Base-by-base conservation (phyloP, 164 flowering plant genomes). In the Vitis amurensis region DNA sequence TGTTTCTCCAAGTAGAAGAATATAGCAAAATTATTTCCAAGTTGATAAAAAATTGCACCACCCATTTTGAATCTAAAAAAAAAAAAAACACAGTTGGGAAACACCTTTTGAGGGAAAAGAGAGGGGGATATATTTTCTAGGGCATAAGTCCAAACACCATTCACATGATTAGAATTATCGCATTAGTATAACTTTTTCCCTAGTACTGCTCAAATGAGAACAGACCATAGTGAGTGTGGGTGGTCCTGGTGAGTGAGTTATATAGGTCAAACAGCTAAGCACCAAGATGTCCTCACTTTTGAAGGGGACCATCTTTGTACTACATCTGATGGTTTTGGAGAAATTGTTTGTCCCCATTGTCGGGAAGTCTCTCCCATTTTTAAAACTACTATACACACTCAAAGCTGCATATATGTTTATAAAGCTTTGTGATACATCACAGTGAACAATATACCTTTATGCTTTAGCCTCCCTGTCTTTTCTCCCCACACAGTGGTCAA, bases 321-420 rank as follows among this genome's bases (percentile, higher is more conserved):
- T 55, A 55, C 19, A 61, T 51, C 71, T 69, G 68, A 68, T 68
- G 59, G 61, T 16, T 37, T 59, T 63, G 49, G 69, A 69, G 55
- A 72, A 70, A 51, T 47, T 69, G 55, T 49, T 61, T 70, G 74
- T 67, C 74, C 44, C 66, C 58, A 52, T 66, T 75, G 81, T 76
- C 70, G 70, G 79, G 31, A 47, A 59, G 27, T 29, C 63, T 60
- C 57, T 55, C 4, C 67, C 30, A 59, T 37, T 37, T 37, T 23
- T 23, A 50, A 16, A 57, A 30, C 63, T 57, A 48, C 30, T 2
- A 9, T 23, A 71, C 55, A 65, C 66, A n/a, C 61, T 51, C 70
- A 66, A 72, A 66, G 75, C 59, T 65, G 69, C 69, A 59, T 55
- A 55, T 47, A 17, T 10, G 53, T 37, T 37, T 23, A 8, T 57